A percentile compares a stretch with the other conserved stretches of the same genome.
Evolutionary conservation across 2,329 filamentous ascomycete species (phyloP).

Genomic region (Hymenoscyphus fraxineus): DNA sequence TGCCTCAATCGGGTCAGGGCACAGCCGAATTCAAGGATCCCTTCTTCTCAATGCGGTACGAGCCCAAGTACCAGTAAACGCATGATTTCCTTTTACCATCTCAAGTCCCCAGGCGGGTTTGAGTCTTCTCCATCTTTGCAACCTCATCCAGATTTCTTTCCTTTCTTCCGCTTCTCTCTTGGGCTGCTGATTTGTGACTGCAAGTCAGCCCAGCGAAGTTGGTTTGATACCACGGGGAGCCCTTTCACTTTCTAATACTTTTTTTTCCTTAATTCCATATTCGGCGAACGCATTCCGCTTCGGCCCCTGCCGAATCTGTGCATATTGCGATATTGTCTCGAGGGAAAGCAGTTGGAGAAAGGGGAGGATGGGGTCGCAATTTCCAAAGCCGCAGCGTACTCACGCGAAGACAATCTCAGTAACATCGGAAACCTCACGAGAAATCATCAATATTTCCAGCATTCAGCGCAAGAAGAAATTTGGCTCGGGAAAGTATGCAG

Average conservation of each 20-base stretch:
- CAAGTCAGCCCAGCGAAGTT: slow-evolving; percentile 6
- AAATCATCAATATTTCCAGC: background rate
- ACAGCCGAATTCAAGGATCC: slow-evolving; percentile 10
- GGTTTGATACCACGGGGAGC: slow-evolving; percentile 11
- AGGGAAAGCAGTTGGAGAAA: background rate
- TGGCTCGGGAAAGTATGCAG: slow-evolving; percentile 10
- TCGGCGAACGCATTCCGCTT: background rate
- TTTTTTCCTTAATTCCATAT: slow-evolving; percentile 1
- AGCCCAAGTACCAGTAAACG: background rate
- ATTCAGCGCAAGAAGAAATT: slow-evolving; percentile 7
- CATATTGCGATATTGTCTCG: background rate
- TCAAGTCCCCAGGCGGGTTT: background rate
- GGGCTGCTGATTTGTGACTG: background rate
- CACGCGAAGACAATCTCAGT: slow-evolving; percentile 13
- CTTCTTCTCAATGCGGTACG: slow-evolving; percentile 9
- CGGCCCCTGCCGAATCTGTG: background rate
- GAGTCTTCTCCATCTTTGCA: slow-evolving; percentile 6
- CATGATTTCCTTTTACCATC: background rate
- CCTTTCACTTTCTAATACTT: background rate
- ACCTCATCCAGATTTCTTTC: slow-evolving; percentile 3
- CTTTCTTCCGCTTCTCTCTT: background rate
- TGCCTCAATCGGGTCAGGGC: background rate
- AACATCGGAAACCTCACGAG: slow-evolving; percentile 5
- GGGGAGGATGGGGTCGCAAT: slow-evolving; percentile 6
- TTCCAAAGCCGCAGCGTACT: slow-evolving; percentile 8